phyloP scores from a whole-genome alignment of 2,329 filamentous ascomycete genomes.

The Colletotrichum sp. region DNA sequence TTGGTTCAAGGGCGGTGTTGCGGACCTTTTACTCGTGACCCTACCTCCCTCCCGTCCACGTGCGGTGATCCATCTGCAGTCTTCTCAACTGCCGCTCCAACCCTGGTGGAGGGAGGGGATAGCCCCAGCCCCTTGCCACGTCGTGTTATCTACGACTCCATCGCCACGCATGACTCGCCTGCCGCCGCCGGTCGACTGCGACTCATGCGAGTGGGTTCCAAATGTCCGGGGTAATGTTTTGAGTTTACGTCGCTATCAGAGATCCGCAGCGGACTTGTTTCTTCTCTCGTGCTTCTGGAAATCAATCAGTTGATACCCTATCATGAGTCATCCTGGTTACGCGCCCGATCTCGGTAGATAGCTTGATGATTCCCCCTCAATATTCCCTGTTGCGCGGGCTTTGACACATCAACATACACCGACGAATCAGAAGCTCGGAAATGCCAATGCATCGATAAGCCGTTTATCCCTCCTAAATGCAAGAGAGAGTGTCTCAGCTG shows the following conservation, averaged over 20 bases:
- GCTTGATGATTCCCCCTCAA: not conserved
- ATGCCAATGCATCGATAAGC: not conserved
- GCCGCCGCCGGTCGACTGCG: not conserved
- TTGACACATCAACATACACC: not conserved
- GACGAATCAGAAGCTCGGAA: constrained; percentile 9
- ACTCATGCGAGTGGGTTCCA: constrained; percentile 8
- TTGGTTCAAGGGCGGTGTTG: not conserved
- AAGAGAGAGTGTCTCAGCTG: not conserved
- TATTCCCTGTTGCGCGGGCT: not conserved
- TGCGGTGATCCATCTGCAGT: not conserved
- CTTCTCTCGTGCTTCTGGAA: not conserved
- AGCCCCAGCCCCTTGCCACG: not conserved
- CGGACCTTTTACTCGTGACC: constrained; percentile 1
- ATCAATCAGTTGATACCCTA: not conserved
- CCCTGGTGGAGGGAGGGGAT: not conserved
- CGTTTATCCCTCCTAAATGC: not conserved
- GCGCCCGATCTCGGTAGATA: not conserved
- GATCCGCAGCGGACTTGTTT: not conserved
- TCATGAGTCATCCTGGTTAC: not conserved
- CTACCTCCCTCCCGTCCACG: not conserved
- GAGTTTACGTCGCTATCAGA: not conserved
- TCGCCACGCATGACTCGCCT: constrained; percentile 1
- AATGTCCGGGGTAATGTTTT: not conserved
- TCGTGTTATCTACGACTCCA: not conserved
- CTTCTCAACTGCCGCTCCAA: not conserved